Evolutionary conservation across 202 grass and related monocot species (phyloP).

Genomic region (Miscanthus sacchariflorus): DNA sequence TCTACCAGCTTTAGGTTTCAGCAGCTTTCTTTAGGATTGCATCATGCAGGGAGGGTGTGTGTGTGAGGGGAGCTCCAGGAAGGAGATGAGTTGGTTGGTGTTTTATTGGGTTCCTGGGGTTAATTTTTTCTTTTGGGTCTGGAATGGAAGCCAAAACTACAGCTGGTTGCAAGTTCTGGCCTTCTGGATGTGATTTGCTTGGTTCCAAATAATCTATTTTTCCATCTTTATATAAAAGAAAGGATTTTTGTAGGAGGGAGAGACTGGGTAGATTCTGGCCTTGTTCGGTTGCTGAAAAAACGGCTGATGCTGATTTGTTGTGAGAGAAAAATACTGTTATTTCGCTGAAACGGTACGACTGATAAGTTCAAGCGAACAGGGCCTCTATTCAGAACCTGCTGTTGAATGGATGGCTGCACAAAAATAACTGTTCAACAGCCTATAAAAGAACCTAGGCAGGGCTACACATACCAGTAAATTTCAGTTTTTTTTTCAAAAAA

Average conservation of each 20-base stretch:
- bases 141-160: background rate
- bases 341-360: too few species aligned
- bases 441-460: background rate
- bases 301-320: too few species aligned
- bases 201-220: background rate
- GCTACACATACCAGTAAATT: background rate
- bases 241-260: background rate
- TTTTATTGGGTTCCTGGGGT: slow-evolving; percentile 40
- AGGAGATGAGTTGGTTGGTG: slow-evolving; percentile 54
- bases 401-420: background rate
- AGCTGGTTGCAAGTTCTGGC: background rate
- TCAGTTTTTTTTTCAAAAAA: background rate
- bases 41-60: slow-evolving; percentile 35
- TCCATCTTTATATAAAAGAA: background rate
- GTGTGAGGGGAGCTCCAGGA: slow-evolving; percentile 11
- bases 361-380: too few species aligned
- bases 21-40: slow-evolving; percentile 71
- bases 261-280: background rate
- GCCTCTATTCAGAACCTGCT: background rate
- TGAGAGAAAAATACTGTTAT: too few species aligned
- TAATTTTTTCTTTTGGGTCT: background rate
- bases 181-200: slow-evolving; percentile 10
- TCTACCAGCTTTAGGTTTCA: slow-evolving; percentile 74
- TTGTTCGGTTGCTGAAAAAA: too few species aligned
- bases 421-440: background rate